Base-by-base conservation (phyloP, 768 basidiomycete species). In the Nidula microcarpa region DNA sequence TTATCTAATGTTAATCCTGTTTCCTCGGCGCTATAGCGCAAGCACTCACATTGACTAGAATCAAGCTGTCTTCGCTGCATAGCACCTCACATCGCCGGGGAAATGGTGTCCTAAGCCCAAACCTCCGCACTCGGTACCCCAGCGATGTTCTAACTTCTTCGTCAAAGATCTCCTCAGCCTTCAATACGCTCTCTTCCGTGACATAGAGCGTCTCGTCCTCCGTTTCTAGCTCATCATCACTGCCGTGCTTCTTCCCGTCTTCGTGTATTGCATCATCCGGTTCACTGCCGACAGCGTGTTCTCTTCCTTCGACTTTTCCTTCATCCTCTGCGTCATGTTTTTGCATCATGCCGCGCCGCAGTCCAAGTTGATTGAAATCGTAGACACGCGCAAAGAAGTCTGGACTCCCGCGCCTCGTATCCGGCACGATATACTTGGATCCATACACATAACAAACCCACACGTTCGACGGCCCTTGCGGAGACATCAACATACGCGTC, bases 371-470 rank as follows among this genome's bases (percentile, higher is more conserved):
- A 57, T 81, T 80, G 54, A 83, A 84, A 62, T 85, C 82, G 61
- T 75, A 79, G 33, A 82, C 57, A 43, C 74, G 67, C 58, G 76
- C 56, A 39, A 47, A 59, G 34, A 57, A 62, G 52, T 23, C 39
- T 43, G 30, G 51, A 43, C 18, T 60, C 43, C 30, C 35, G 33
- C 34, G 53, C 37, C 43, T 23, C 23, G 23, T 59, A 56, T n/a
- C 55, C 37, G 57, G 68, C 45, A 55, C 3, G 13, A 70, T 55
- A 71, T 74, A 81, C 54, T 71, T 74, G 30, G 70, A 71, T 17
- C 82, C 83, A 57, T 73, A 74, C 16, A 83, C 75, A 57, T 81
- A 81, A 66, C 83, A 85, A 6, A 81, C 80, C 82, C 83, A 85
- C n/a, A 71, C 62, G 23, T 62, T 56, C 10, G 77, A 75, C 35